These are phyloP conservation scores for Lachancea quebecensis DNA, from an alignment of 805 yeast genomes.

Conservation along the genomic window DNA sequence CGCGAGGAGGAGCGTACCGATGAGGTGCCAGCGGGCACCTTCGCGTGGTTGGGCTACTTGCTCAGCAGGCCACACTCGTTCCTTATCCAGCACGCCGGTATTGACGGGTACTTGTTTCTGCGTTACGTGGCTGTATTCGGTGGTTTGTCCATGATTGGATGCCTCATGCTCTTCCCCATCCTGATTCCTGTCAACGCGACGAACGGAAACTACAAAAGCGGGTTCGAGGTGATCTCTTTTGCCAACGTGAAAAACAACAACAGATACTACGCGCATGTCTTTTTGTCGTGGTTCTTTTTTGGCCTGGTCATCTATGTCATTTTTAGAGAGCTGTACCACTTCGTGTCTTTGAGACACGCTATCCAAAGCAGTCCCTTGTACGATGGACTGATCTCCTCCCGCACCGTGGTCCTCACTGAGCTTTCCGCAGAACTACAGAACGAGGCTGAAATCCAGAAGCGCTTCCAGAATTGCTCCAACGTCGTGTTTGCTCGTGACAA, in stretches of 20 bases:
- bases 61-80: slow-evolving; percentile 51
- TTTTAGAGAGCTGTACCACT: slow-evolving; percentile 68
- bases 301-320: slow-evolving; percentile 59
- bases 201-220: slow-evolving; percentile 47
- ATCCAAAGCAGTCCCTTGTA: slow-evolving; percentile 66
- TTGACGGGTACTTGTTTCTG: slow-evolving; percentile 71
- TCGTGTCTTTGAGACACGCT: slow-evolving; percentile 65
- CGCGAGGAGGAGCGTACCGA: slow-evolving; percentile 50
- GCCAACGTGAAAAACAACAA: slow-evolving; percentile 57
- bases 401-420: slow-evolving; percentile 68
- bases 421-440: slow-evolving; percentile 44
- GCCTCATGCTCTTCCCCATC: slow-evolving; percentile 56
- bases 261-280: slow-evolving; percentile 67
- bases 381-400: slow-evolving; percentile 60
- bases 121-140: slow-evolving; percentile 56
- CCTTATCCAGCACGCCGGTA: slow-evolving; percentile 60
- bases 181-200: slow-evolving; percentile 70
- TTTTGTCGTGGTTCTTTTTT: slow-evolving; percentile 67
- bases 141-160: slow-evolving; percentile 45
- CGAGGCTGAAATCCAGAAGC: slow-evolving; percentile 45
- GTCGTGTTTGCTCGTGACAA: slow-evolving; percentile 62
- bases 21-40: slow-evolving; percentile 56
- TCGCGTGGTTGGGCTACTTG: slow-evolving; percentile 50
- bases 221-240: slow-evolving; percentile 60
- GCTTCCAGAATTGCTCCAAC: slow-evolving; percentile 57